Evolutionary conservation across 345 rosid species (phyloP), one percentile per base, ranked within the genome.

Genomic region (Dipteronia dyeriana): DNA sequence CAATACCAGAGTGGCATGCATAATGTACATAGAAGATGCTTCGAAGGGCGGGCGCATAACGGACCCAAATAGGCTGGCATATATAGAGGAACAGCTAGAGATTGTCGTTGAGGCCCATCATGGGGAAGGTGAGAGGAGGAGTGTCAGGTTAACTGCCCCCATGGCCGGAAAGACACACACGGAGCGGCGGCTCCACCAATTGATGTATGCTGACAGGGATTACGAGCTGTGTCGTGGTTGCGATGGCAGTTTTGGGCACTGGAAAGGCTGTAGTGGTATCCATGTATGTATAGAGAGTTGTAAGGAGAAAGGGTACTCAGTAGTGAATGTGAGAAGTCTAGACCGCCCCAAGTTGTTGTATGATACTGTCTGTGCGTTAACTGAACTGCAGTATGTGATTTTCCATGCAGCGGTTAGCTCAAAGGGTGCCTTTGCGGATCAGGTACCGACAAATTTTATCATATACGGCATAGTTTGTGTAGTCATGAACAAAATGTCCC

Each of bases 311-410:
- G 95, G 91, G 5, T 96, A 96, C 73, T 91, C 94, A 0, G 86
- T 92, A 61, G 93, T 96, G 23, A 87, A 84, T 62, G 81, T 91
- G 19, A 85, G 81, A 76, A 79, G 99, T 76, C 75, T 89, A 78
- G 99, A 95, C 80, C 81, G 98, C 66, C 92, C 94, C 5, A 94
- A 95, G 82, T 86, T 95, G 66, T 73, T 96, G 78, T 96, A 91
- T 39, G 98, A 96, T 80, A 93, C 98, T 0, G 84, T 96, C 1
- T 96, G 98, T 23, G 93, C 85, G 1, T 80, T 94, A 22, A 93
- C 95, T 2, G 97, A 95, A 66, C 70, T 94, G 86, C 84, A 92
- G 62, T 95, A 92, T 41, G 90, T 92, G 0, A 98, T 96, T 70
- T 94, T 92, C 80, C 99, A 96, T 66, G 99, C 97, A 0, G 91